Evolutionary conservation across 2,329 filamentous ascomycete species (phyloP).

Genomic region (Fusarium incarnatum): DNA sequence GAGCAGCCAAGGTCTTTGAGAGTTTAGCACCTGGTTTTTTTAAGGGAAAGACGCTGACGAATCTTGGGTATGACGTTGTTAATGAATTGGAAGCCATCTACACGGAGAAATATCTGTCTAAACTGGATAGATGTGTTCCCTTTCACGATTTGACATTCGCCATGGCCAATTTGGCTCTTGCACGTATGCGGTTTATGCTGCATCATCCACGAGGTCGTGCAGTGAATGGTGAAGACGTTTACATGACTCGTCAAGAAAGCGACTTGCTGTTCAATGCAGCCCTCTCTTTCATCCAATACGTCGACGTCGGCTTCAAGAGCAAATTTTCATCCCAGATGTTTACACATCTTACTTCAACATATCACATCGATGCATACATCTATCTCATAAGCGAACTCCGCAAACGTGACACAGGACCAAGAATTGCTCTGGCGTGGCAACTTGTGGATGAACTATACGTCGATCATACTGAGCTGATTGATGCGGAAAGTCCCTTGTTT

Average conservation of each 20-base stretch:
- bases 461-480: slow-evolving; percentile 36
- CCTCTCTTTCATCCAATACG: slow-evolving; percentile 41
- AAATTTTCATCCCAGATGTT: slow-evolving; percentile 48
- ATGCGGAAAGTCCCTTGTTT: slow-evolving; percentile 11
- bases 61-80: slow-evolving; percentile 41
- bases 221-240: background rate
- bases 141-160: slow-evolving; percentile 42
- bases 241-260: slow-evolving; percentile 36
- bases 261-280: slow-evolving; percentile 45
- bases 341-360: slow-evolving; percentile 44
- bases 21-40: slow-evolving; percentile 11
- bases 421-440: slow-evolving; percentile 44
- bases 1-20: slow-evolving; percentile 36
- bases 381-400: slow-evolving; percentile 50
- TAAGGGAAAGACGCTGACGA: slow-evolving; percentile 13
- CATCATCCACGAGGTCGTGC: slow-evolving; percentile 44
- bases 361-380: slow-evolving; percentile 49
- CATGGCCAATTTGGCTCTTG: slow-evolving; percentile 43
- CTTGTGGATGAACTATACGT: slow-evolving; percentile 44
- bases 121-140: slow-evolving; percentile 46
- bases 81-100: slow-evolving; percentile 46
- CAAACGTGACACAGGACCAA: slow-evolving; percentile 18
- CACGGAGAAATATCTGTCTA: slow-evolving; percentile 32
- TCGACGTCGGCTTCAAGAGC: slow-evolving; percentile 36
- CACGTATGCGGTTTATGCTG: slow-evolving; percentile 48